These are phyloP conservation scores for Sarcodon sp. DNA, from an alignment of 768 basidiomycete genomes.

Conservation along the genomic window DNA sequence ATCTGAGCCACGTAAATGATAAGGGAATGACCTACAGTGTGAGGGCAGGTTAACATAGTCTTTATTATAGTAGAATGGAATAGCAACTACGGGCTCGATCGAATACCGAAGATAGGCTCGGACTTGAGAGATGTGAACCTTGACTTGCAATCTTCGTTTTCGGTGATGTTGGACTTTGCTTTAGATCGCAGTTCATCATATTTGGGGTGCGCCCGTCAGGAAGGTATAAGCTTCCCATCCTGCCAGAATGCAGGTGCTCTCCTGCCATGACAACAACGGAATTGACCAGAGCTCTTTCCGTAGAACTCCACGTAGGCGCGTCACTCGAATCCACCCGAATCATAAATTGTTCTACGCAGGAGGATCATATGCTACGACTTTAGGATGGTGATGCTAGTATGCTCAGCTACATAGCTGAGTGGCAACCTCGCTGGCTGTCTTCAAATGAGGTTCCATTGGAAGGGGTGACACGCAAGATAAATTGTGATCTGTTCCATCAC, in stretches of 20 bases:
- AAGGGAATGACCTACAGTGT: too few species aligned
- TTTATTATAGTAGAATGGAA: too few species aligned
- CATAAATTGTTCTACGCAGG: conserved; percentile 15
- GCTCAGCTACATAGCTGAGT: conserved; percentile 11
- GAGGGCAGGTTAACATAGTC: too few species aligned
- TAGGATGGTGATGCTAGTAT: conserved; percentile 16
- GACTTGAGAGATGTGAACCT: too few species aligned
- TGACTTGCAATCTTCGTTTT: too few species aligned
- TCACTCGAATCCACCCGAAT: conserved; percentile 17
- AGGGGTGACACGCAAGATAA: background rate
- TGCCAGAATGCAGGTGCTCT: background rate
- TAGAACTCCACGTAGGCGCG: conserved; percentile 3
- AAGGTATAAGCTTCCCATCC: too few species aligned
- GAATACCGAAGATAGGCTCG: too few species aligned
- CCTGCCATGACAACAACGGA: background rate
- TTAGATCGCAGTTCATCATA: too few species aligned
- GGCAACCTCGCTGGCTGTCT: conserved; percentile 19
- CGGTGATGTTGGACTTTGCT: too few species aligned
- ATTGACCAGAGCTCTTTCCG: background rate
- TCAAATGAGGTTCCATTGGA: background rate
- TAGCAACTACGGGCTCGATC: too few species aligned
- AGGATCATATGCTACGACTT: conserved; percentile 13
- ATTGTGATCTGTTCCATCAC: background rate
- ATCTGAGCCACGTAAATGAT: too few species aligned
- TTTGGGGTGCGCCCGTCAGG: too few species aligned